Percentiles rank a stretch among this genome's conserved stretches.
These are phyloP conservation scores for Datisca glomerata DNA, from an alignment of 306 rosid species.

Conservation along the genomic window DNA sequence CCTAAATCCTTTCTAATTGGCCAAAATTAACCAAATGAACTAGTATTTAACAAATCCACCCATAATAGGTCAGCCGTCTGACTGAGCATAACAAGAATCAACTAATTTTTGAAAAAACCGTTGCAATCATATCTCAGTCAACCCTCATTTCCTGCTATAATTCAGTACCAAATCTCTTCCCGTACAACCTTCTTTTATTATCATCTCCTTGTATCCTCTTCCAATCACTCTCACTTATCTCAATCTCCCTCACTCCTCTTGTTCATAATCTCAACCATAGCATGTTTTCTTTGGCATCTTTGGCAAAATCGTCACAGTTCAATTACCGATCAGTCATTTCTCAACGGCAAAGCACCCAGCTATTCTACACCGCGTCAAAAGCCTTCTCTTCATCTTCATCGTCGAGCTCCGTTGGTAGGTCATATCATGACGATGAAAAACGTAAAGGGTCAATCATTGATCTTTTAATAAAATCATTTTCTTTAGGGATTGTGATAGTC, in stretches of 20 bases:
- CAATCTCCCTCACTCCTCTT: neutral
- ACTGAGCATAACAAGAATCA: too few relatives aligned
- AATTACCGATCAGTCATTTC: neutral
- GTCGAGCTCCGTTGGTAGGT: slow-evolving; percentile 8
- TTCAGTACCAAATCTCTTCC: too few relatives aligned
- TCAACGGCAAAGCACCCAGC: slow-evolving; percentile 17
- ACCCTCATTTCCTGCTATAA: slow-evolving; percentile 4
- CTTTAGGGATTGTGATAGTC: slow-evolving; percentile 32
- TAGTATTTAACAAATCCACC: too few relatives aligned
- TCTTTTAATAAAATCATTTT: slow-evolving; percentile 20
- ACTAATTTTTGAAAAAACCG: slow-evolving; percentile 24
- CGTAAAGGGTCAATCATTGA: slow-evolving; percentile 12
- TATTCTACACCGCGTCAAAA: slow-evolving; percentile 9
- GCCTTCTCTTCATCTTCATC: slow-evolving; percentile 18
- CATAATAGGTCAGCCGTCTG: too few relatives aligned
- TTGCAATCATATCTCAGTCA: slow-evolving; percentile 25
- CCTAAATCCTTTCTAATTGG: too few relatives aligned
- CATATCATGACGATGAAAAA: slow-evolving; percentile 4
- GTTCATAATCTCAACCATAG: slow-evolving; percentile 7
- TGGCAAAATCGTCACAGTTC: slow-evolving; percentile 15
- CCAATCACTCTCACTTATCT: neutral
- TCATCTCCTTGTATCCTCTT: neutral
- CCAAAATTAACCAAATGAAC: too few relatives aligned
- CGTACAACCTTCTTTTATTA: too few relatives aligned
- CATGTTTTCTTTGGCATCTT: slow-evolving; percentile 43